phyloP scores from a whole-genome alignment of 805 yeast species.

The Metschnikowia picachoensis region DNA sequence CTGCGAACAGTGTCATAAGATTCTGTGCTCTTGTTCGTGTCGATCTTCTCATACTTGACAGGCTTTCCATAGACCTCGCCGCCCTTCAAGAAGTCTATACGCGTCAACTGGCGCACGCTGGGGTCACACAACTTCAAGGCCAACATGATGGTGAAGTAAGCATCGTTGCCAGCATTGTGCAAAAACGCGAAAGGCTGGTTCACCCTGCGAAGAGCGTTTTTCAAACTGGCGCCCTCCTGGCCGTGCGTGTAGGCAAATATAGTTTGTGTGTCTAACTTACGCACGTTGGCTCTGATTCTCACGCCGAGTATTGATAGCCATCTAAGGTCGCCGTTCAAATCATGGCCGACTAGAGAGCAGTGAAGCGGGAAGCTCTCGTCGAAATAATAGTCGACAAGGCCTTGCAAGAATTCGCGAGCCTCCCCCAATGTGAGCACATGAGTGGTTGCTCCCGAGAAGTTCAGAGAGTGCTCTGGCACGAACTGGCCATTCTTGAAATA shows the following conservation, averaged over 20 bases:
- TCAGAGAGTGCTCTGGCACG: constrained; percentile 22
- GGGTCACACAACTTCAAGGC: constrained; percentile 26
- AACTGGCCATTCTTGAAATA: constrained; percentile 16
- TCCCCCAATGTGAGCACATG: constrained; percentile 10
- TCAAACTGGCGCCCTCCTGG: constrained; percentile 19
- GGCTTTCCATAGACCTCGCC: not conserved
- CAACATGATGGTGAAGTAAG: constrained; percentile 24
- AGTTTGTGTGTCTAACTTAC: constrained; percentile 19
- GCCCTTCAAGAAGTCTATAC: constrained; percentile 1
- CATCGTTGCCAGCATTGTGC: constrained; percentile 29
- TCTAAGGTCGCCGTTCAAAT: constrained; percentile 13
- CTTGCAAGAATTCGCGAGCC: constrained; percentile 7
- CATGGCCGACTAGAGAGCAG: constrained; percentile 21
- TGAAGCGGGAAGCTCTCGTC: constrained; percentile 2
- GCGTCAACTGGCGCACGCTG: constrained; percentile 3
- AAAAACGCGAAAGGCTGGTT: constrained; percentile 22
- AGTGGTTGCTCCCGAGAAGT: constrained; percentile 19
- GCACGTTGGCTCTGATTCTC: not conserved
- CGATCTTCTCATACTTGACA: not conserved
- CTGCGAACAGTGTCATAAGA: not conserved
- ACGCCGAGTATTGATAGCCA: constrained; percentile 15
- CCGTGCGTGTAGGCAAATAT: constrained; percentile 15
- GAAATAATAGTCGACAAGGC: constrained; percentile 15
- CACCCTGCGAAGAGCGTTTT: constrained; percentile 18
- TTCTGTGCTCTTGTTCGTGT: constrained; percentile 1